Percentiles rank a stretch among this genome's conserved stretches.
phyloP scores from a whole-genome alignment of 345 rosid species.

The Salix purpurea region DNA sequence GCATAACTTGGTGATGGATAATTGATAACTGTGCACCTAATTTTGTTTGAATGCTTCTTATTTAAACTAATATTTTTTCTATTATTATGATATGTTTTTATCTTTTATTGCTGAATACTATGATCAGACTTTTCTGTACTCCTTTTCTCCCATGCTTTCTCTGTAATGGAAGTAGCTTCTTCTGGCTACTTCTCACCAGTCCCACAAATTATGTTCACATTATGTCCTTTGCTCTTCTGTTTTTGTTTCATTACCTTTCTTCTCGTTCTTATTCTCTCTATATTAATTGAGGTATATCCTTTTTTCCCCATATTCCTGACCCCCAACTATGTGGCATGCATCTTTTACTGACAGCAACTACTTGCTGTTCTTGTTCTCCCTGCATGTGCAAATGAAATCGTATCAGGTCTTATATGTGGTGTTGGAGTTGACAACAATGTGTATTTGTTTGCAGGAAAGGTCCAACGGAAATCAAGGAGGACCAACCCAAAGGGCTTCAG shows the following conservation, averaged over 20 bases:
- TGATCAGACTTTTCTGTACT: not conserved
- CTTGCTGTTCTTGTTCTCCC: not conserved
- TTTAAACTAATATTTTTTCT: not conserved
- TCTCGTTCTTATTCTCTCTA: not conserved
- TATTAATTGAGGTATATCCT: not conserved
- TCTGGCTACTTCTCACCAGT: not conserved
- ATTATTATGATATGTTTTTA: not conserved
- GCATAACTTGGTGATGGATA: not conserved
- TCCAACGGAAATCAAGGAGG: constrained; percentile 80
- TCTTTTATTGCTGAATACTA: not conserved
- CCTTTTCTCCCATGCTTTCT: not conserved
- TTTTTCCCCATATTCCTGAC: not conserved
- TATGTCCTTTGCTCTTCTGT: not conserved
- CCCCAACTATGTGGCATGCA: not conserved
- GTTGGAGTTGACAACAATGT: constrained; percentile 1
- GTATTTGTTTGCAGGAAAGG: constrained; percentile 46
- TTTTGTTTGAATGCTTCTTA: not conserved
- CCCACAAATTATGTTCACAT: not conserved
- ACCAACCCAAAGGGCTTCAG: constrained; percentile 94
- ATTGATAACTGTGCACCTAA: not conserved
- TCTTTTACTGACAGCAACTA: not conserved
- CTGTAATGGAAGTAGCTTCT: not conserved
- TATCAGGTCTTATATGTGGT: not conserved
- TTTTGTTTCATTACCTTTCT: not conserved
- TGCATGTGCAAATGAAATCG: not conserved